Conservation (phyloP, 495 filamentous ascomycete species). For the Elaphomyces granulatus region DNA sequence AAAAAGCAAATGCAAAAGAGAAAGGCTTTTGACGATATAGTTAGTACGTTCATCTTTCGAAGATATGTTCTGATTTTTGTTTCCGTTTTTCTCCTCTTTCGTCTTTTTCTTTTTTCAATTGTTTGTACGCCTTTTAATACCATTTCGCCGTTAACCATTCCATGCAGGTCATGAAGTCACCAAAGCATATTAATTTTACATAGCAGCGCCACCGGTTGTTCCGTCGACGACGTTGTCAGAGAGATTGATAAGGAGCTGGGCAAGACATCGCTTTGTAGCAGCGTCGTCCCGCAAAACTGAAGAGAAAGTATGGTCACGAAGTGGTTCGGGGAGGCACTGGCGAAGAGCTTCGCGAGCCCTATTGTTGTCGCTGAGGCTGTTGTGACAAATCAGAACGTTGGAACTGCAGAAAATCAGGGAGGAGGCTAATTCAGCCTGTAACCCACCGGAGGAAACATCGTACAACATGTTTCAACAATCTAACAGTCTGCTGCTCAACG, state of each 20-base stretch:
- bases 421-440: no score
- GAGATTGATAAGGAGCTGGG: slow-evolving; percentile 91
- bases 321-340: slow-evolving; percentile 91
- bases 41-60: no score
- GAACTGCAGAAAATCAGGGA: no score
- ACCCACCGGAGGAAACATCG: slow-evolving; percentile 86
- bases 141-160: slow-evolving; percentile 35
- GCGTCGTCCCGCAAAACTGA: slow-evolving; percentile 94
- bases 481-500: slow-evolving; percentile 92
- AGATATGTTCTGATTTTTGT: no score
- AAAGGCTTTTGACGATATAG: no score
- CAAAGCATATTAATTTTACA: slow-evolving; percentile 31
- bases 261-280: slow-evolving; percentile 93
- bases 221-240: slow-evolving; percentile 78
- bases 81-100: no score
- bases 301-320: slow-evolving; percentile 94
- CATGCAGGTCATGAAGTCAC: slow-evolving; percentile 36
- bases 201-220: slow-evolving; percentile 28
- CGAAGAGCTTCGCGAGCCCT: slow-evolving; percentile 88
- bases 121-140: slow-evolving; percentile 29
- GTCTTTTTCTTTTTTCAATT: no score
- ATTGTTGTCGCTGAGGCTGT: slow-evolving; percentile 86
- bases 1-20: slow-evolving; percentile 12
- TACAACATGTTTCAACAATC: slow-evolving; percentile 94
- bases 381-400: slow-evolving; percentile 10